Evolutionary conservation across 352 stramenopile genomes (phyloP).

Genomic region (Phytophthora idaei): DNA sequence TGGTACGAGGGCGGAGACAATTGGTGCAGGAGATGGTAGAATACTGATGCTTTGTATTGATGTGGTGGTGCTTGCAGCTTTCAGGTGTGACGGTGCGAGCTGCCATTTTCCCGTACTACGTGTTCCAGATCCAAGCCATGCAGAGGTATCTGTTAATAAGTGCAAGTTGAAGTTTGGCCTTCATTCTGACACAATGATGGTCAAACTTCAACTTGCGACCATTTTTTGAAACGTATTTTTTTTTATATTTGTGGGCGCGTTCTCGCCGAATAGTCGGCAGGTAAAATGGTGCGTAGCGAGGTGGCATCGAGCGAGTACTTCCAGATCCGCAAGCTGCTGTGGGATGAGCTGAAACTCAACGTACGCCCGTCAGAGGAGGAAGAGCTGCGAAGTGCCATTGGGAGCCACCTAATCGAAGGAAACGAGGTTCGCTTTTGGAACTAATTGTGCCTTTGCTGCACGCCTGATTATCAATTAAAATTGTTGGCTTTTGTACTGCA

Average conservation of each 20-base stretch:
- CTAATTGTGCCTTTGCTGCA: not conserved
- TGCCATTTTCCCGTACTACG: constrained; percentile 72
- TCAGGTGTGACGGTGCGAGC: constrained; percentile 72
- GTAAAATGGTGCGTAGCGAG: constrained; percentile 8
- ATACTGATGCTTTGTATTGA: constrained; percentile 3
- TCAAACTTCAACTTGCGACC: constrained; percentile 27
- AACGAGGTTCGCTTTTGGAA: constrained; percentile 47
- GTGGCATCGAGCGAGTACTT: constrained; percentile 64
- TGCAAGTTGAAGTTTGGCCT: constrained; percentile 17
- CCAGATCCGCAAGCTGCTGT: constrained; percentile 70
- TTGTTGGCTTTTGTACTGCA: constrained; percentile 12
- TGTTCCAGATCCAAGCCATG: constrained; percentile 72
- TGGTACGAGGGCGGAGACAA: constrained; percentile 29
- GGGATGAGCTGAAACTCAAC: constrained; percentile 71
- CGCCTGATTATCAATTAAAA: too few relatives aligned
- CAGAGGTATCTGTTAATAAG: constrained; percentile 41
- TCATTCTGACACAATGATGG: constrained; percentile 21
- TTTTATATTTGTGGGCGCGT: constrained; percentile 11
- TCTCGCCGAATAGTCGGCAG: not conserved
- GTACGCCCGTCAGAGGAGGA: constrained; percentile 60
- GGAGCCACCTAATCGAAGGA: constrained; percentile 68
- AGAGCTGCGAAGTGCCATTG: constrained; percentile 65
- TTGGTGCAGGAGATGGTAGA: not conserved
- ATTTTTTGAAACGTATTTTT: constrained; percentile 4
- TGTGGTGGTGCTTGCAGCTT: constrained; percentile 29